Evolutionary conservation across 1,284 basidiomycete genomes (phyloP).

Genomic region (Fomitopsis schrenkii): DNA sequence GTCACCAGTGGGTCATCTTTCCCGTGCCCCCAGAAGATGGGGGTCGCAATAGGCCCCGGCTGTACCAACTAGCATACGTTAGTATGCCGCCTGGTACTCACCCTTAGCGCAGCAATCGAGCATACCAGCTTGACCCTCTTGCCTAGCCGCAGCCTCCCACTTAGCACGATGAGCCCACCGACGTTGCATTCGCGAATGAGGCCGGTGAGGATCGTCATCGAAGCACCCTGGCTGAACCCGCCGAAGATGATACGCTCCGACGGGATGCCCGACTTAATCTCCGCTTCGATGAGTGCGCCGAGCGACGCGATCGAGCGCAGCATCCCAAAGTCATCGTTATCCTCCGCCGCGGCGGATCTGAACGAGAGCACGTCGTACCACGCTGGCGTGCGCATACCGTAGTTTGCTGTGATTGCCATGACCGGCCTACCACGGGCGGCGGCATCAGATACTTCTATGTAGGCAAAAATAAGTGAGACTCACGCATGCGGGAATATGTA

Average conservation of each 20-base stretch:
- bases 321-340: conserved; percentile 63
- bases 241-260: conserved; percentile 71
- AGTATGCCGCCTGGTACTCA: not conserved
- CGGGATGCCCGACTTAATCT: conserved; percentile 69
- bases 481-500: conserved; percentile 81
- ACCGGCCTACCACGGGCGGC: conserved; percentile 36
- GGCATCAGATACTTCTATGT: not conserved
- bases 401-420: conserved; percentile 64
- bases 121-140: conserved; percentile 62
- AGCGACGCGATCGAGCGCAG: conserved; percentile 58
- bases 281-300: conserved; percentile 68
- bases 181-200: conserved; percentile 66
- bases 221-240: conserved; percentile 87
- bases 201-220: conserved; percentile 74
- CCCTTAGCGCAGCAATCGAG: not conserved
- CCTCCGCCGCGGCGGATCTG: conserved; percentile 57
- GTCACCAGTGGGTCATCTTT: conserved; percentile 72
- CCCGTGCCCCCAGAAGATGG: conserved; percentile 89
- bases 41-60: conserved; percentile 52
- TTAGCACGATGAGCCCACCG: conserved; percentile 70
- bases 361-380: conserved; percentile 77
- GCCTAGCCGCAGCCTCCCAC: conserved; percentile 73
- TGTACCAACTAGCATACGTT: conserved; percentile 47
- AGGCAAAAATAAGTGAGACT: conserved; percentile 23
- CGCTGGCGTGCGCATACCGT: conserved; percentile 64